Conservation (phyloP, 805 yeast genomes). For the Kregervanrija delftensis region DNA sequence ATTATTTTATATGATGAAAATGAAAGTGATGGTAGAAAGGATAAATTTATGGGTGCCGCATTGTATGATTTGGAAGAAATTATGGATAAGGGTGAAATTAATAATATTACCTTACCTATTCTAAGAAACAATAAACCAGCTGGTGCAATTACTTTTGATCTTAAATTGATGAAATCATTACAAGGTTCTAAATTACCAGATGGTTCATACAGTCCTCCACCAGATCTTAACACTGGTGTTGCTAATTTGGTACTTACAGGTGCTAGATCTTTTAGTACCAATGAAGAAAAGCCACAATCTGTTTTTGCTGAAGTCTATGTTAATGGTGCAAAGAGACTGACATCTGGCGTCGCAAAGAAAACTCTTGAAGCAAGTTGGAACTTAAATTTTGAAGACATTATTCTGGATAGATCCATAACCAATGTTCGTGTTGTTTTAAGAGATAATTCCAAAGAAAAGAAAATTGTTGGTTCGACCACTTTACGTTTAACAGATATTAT, state of each 20-base stretch:
- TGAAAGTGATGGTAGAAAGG: slow-evolving; percentile 53
- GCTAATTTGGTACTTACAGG: slow-evolving; percentile 59
- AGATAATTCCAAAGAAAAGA: slow-evolving; percentile 52
- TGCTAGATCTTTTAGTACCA: slow-evolving; percentile 46
- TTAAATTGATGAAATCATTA: slow-evolving; percentile 71
- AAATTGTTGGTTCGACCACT: slow-evolving; percentile 51
- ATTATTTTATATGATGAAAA: slow-evolving; percentile 72
- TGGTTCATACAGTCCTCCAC: slow-evolving; percentile 79
- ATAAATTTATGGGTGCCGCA: slow-evolving; percentile 71
- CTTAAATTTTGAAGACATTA: slow-evolving; percentile 49
- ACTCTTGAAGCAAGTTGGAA: slow-evolving; percentile 65
- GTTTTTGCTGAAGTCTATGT: slow-evolving; percentile 68
- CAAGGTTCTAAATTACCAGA: slow-evolving; percentile 58
- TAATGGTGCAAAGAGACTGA: slow-evolving; percentile 51
- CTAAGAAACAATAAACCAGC: slow-evolving; percentile 78
- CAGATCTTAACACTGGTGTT: slow-evolving; percentile 92
- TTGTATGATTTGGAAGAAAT: slow-evolving; percentile 68
- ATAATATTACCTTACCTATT: slow-evolving; percentile 47
- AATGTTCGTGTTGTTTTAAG: slow-evolving; percentile 60
- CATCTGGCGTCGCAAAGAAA: slow-evolving; percentile 53
- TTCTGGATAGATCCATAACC: slow-evolving; percentile 64
- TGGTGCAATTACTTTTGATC: slow-evolving; percentile 66
- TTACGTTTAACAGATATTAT: slow-evolving; percentile 58
- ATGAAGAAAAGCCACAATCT: slow-evolving; percentile 40
- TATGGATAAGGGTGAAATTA: slow-evolving; percentile 43